These are phyloP conservation scores for Microstegium vimineum DNA, from an alignment of 176 grass and related monocot species.

Conservation along the genomic window DNA sequence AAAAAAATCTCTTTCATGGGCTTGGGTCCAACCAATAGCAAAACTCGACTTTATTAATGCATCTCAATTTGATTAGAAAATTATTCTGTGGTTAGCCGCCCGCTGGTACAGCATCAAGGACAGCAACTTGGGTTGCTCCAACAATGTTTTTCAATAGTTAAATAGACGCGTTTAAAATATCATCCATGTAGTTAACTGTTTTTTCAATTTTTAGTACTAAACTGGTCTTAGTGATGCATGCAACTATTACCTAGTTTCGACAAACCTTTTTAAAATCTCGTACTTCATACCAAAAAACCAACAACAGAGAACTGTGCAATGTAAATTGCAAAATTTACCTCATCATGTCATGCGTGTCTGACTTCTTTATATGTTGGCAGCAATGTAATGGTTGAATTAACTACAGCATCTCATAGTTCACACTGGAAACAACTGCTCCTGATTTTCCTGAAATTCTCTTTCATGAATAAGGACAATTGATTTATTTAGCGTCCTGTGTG, in stretches of 20 bases:
- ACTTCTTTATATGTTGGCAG: neutral
- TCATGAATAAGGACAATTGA: neutral
- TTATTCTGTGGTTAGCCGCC: slow-evolving; percentile 22
- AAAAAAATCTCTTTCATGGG: neutral
- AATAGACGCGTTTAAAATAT: neutral
- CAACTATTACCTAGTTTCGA: neutral
- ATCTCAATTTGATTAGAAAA: slow-evolving; percentile 27
- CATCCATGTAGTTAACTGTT: neutral
- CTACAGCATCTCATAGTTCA: neutral
- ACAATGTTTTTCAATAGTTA: slow-evolving; percentile 12
- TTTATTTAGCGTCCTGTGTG: slow-evolving; percentile 6
- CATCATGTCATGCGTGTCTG: neutral
- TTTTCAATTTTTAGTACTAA: neutral
- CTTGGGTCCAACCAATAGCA: slow-evolving; percentile 28
- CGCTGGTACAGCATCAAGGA: slow-evolving; percentile 32
- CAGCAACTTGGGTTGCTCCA: slow-evolving; percentile 27
- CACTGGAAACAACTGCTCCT: neutral
- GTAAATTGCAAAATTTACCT: neutral
- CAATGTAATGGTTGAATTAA: neutral
- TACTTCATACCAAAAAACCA: neutral
- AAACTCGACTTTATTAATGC: slow-evolving; percentile 16
- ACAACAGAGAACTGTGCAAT: neutral
- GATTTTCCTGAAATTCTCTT: neutral
- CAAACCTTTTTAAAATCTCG: neutral
- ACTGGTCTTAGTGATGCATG: neutral